Percentiles rank a stretch among this genome's conserved stretches.
phyloP scores from a whole-genome alignment of 306 rosid species.

The Fragaria nilgerrensis region DNA sequence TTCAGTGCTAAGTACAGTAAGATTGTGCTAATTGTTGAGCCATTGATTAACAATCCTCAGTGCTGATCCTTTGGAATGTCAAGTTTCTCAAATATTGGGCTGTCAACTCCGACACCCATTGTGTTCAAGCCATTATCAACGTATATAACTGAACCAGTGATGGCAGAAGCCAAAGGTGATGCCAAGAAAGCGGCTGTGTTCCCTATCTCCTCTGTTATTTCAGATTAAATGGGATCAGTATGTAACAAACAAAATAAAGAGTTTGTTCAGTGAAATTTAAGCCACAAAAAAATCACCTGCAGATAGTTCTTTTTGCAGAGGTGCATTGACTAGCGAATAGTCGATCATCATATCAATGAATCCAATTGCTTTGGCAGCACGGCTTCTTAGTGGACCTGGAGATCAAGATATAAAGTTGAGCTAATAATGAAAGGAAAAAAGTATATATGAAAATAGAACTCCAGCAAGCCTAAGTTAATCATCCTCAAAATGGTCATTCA shows the following conservation, averaged over 20 bases:
- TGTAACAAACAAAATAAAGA: neutral
- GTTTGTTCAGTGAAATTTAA: neutral
- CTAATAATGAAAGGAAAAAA: neutral
- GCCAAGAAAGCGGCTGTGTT: conserved; percentile 83
- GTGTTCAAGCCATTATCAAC: conserved; percentile 90
- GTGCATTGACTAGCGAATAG: conserved; percentile 79
- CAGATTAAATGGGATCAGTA: conserved; percentile 16
- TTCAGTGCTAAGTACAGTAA: neutral
- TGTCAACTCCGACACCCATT: conserved; percentile 89
- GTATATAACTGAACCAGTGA: conserved; percentile 70
- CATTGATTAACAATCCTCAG: conserved; percentile 3
- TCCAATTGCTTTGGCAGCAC: conserved; percentile 95
- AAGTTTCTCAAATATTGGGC: conserved; percentile 46
- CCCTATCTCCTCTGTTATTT: conserved; percentile 78
- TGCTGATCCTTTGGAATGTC: conserved; percentile 42
- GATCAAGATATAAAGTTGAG: conserved; percentile 4
- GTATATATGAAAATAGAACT: neutral
- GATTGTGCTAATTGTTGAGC: neutral
- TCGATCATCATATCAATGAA: conserved; percentile 96
- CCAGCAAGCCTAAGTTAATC: neutral
- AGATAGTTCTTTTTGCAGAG: conserved; percentile 75
- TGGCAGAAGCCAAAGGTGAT: conserved; percentile 85
- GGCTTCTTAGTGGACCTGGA: conserved; percentile 90
- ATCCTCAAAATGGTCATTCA: neutral
- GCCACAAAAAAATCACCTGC: conserved; percentile 50